These are phyloP conservation scores for Blastomyces parvus DNA, from an alignment of 2,329 filamentous ascomycete species.

Conservation along the genomic window DNA sequence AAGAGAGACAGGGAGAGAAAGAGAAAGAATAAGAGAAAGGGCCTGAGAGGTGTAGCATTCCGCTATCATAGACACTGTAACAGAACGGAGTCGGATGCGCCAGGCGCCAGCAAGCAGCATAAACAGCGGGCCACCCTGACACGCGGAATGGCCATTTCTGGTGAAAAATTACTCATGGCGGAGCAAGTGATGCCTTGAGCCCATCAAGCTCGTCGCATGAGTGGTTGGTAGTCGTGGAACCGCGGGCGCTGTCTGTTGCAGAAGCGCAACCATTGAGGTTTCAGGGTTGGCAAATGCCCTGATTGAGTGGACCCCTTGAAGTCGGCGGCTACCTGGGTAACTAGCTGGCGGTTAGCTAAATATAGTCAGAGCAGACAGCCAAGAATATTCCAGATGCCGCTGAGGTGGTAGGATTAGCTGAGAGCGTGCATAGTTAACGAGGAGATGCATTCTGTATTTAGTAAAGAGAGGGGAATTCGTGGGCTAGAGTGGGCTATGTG, in stretches of 20 bases:
- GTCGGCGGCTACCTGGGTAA: constrained; percentile 4
- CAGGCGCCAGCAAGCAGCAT: background rate
- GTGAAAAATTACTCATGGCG: background rate
- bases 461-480: background rate
- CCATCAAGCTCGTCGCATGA: background rate
- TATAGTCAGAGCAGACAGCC: background rate
- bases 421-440: background rate
- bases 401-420: background rate
- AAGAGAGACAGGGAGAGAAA: background rate
- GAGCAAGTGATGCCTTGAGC: background rate
- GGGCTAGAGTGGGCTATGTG: background rate
- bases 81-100: background rate
- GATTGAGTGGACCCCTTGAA: background rate
- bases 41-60: background rate
- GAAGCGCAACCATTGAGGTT: constrained; percentile 9
- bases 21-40: background rate
- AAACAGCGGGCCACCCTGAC: background rate
- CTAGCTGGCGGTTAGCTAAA: too few relatives aligned
- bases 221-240: constrained; percentile 5
- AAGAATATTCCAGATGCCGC: background rate
- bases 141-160: background rate
- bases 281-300: constrained; percentile 2
- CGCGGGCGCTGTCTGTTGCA: constrained; percentile 2
- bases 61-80: background rate
- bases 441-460: background rate